A percentile compares a stretch with the other conserved stretches of the same genome.
These are phyloP conservation scores for Sisymbrium altissimum DNA, from an alignment of 345 rosid genomes.

Conservation along the genomic window DNA sequence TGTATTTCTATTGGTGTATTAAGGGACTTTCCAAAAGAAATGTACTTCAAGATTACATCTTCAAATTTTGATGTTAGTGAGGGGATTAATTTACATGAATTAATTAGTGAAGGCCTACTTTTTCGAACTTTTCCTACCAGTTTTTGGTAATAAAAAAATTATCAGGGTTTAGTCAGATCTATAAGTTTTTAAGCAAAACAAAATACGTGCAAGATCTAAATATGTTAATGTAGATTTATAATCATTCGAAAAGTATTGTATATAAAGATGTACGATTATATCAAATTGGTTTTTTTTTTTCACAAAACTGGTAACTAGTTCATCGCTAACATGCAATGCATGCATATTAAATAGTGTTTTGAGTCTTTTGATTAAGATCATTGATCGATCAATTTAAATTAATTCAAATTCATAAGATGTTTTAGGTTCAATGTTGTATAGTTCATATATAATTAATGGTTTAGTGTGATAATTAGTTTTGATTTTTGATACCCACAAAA, in stretches of 20 bases:
- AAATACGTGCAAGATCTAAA: too few species aligned
- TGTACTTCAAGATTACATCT: neutral
- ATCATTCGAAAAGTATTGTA: neutral
- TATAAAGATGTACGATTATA: neutral
- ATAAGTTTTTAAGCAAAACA: too few species aligned
- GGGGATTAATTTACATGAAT: neutral
- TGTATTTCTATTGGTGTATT: neutral
- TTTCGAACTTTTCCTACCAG: neutral
- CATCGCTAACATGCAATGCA: neutral
- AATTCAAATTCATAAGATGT: neutral
- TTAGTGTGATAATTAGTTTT: constrained; percentile 6
- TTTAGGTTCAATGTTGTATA: constrained; percentile 2
- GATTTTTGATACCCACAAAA: neutral
- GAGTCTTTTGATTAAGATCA: neutral
- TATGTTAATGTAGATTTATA: neutral
- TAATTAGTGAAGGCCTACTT: neutral
- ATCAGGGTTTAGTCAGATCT: neutral
- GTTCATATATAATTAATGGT: neutral
- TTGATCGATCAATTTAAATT: neutral
- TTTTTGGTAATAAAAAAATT: neutral
- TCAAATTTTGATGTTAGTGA: neutral
- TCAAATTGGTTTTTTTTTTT: neutral
- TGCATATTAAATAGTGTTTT: neutral
- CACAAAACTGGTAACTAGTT: neutral
- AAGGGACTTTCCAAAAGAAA: neutral